Conservation (phyloP, 768 basidiomycete species). For the Amanita inopinata region DNA sequence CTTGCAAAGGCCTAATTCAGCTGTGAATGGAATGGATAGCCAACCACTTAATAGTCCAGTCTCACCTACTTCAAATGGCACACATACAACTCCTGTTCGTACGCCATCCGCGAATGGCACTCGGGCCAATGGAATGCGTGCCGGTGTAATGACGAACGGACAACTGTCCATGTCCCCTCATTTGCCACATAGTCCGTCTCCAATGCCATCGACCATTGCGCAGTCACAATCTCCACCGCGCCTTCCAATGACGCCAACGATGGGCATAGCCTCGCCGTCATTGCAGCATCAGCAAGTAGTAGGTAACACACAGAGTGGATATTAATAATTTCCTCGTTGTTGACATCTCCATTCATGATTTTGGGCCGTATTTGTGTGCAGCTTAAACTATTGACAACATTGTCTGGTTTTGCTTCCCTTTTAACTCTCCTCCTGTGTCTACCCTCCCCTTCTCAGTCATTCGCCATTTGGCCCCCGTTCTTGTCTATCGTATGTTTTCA, state of each 20-base stretch:
- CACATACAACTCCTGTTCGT: constrained; percentile 30
- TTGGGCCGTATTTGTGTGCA: constrained; percentile 3
- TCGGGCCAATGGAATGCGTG: constrained; percentile 28
- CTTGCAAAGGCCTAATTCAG: constrained; percentile 23
- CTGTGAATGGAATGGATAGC: constrained; percentile 24
- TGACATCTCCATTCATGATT: background rate
- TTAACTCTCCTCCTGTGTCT: background rate
- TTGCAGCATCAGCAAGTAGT: constrained; percentile 46
- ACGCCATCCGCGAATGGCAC: constrained; percentile 51
- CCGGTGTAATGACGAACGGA: constrained; percentile 22
- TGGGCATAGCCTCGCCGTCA: constrained; percentile 45
- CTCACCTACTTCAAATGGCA: constrained; percentile 26
- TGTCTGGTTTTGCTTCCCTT: background rate
- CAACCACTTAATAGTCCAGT: constrained; percentile 20
- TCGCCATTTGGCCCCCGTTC: constrained; percentile 4
- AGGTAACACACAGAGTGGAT: constrained; percentile 42
- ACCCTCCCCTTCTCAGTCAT: background rate
- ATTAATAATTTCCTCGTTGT: constrained; percentile 20
- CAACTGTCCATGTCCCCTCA: constrained; percentile 44
- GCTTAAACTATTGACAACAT: background rate
- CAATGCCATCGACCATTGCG: constrained; percentile 30
- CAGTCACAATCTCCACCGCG: constrained; percentile 42
- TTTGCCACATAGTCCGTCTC: constrained; percentile 37
- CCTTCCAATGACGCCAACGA: constrained; percentile 37
- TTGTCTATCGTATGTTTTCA: constrained; percentile 7